Conservation (phyloP, 352 stramenopile genomes). For the Blastocystis sp. region DNA sequence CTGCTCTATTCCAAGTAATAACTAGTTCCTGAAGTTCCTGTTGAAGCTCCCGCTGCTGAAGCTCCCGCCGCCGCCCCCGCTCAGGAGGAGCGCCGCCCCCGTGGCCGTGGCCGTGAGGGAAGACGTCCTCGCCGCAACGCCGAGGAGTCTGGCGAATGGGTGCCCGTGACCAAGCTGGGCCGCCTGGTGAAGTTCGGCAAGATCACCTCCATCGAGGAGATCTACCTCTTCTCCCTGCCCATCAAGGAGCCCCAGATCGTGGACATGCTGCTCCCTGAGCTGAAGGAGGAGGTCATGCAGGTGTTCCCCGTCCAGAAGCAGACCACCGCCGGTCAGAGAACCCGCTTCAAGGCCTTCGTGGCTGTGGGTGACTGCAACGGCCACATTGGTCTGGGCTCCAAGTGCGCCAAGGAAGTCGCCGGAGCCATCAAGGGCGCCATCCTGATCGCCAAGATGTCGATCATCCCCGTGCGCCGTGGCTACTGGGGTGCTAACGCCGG, state of each 20-base stretch:
- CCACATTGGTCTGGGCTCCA: conserved; percentile 98
- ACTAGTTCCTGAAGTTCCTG: conserved; percentile 46
- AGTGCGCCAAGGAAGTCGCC: conserved; percentile 97
- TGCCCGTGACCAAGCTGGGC: conserved; percentile 98
- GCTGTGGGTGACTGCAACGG: conserved; percentile 94
- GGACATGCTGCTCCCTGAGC: conserved; percentile 83
- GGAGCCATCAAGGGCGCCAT: conserved; percentile 98
- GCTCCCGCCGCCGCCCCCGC: conserved; percentile 2
- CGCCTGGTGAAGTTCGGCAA: conserved; percentile 99
- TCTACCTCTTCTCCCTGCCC: conserved; percentile 98
- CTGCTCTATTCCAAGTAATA: background rate
- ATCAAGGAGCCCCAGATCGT: conserved; percentile 99
- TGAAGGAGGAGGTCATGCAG: conserved; percentile 99
- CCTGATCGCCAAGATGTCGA: conserved; percentile 96
- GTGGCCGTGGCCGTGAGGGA: conserved; percentile 50
- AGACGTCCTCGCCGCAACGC: conserved; percentile 11
- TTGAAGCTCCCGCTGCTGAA: conserved; percentile 31
- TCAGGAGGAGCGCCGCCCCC: conserved; percentile 36
- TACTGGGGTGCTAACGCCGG: conserved; percentile 95
- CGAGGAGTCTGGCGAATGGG: conserved; percentile 79
- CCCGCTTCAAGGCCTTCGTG: conserved; percentile 99
- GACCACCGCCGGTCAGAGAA: conserved; percentile 96
- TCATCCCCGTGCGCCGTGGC: conserved; percentile 93
- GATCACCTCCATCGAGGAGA: conserved; percentile 97
- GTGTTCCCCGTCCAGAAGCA: conserved; percentile 99